Percentiles rank a stretch among this genome's conserved stretches.
Evolutionary conservation across 306 rosid species (phyloP).

Genomic region (Vicia villosa): DNA sequence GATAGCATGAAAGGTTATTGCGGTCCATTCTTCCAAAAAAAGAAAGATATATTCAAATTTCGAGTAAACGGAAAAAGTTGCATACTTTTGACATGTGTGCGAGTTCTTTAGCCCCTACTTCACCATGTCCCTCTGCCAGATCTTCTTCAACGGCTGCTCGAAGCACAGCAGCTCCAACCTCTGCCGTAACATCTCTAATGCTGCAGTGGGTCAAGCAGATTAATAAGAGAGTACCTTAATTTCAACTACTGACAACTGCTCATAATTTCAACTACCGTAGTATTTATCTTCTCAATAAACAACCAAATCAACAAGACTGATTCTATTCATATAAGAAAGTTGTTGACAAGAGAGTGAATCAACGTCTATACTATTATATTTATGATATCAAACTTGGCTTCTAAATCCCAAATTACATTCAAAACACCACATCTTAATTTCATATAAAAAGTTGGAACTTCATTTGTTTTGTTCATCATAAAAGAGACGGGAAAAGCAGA

Average conservation of each 20-base stretch:
- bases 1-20: conserved; percentile 1
- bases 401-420: conserved; percentile 24
- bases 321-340: background rate
- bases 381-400: conserved; percentile 8
- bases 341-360: background rate
- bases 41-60: background rate
- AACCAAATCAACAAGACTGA: conserved; percentile 21
- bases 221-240: conserved; percentile 24
- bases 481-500: conserved; percentile 17
- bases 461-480: conserved; percentile 2
- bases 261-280: conserved; percentile 24
- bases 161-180: conserved; percentile 96
- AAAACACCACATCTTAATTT: background rate
- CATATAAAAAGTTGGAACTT: background rate
- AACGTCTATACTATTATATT: background rate
- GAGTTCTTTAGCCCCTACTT: conserved; percentile 77
- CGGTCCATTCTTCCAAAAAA: background rate
- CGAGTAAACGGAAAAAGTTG: conserved; percentile 2
- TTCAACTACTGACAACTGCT: conserved; percentile 1
- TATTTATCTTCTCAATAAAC: conserved; percentile 9
- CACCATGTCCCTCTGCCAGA: conserved; percentile 83
- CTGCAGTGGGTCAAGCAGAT: conserved; percentile 49
- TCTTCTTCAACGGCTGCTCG: conserved; percentile 80
- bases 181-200: conserved; percentile 78
- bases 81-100: conserved; percentile 80